These are phyloP conservation scores for Nicotiana benthamiana DNA, from an alignment of 257 asterid species.

Conservation along the genomic window DNA sequence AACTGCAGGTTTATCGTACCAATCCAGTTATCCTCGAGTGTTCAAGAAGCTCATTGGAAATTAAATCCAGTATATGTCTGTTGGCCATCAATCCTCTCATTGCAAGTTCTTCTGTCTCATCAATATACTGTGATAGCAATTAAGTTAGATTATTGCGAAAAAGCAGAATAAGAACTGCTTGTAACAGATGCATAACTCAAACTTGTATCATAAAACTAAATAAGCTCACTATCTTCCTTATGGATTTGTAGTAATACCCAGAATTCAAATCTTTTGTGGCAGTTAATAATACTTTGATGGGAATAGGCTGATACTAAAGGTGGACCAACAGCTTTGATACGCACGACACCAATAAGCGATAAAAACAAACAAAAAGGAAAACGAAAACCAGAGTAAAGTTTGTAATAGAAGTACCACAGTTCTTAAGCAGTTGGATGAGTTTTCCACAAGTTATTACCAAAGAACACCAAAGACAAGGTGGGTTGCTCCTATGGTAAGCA, in stretches of 20 bases:
- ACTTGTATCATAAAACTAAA: background rate
- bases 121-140: constrained; percentile 56
- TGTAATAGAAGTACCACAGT: background rate
- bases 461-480: no score
- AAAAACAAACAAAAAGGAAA: background rate
- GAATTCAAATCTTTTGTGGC: background rate
- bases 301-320: background rate
- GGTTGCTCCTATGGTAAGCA: no score
- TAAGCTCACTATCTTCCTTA: background rate
- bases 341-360: background rate
- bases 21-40: constrained; percentile 81
- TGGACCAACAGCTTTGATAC: background rate
- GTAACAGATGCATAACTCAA: background rate
- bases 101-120: constrained; percentile 93
- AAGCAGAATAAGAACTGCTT: background rate
- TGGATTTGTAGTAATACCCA: background rate
- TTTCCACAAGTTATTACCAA: constrained; percentile 1
- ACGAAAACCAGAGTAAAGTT: background rate
- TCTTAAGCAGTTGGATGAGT: background rate
- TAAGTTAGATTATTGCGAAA: background rate
- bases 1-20: constrained; percentile 32
- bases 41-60: constrained; percentile 60
- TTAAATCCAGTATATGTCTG: constrained; percentile 63
- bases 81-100: constrained; percentile 80
- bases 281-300: background rate